Percentiles rank a stretch among this genome's conserved stretches.
phyloP scores from a whole-genome alignment of 495 filamentous ascomycete species.

The Parachaetomium inaequale region DNA sequence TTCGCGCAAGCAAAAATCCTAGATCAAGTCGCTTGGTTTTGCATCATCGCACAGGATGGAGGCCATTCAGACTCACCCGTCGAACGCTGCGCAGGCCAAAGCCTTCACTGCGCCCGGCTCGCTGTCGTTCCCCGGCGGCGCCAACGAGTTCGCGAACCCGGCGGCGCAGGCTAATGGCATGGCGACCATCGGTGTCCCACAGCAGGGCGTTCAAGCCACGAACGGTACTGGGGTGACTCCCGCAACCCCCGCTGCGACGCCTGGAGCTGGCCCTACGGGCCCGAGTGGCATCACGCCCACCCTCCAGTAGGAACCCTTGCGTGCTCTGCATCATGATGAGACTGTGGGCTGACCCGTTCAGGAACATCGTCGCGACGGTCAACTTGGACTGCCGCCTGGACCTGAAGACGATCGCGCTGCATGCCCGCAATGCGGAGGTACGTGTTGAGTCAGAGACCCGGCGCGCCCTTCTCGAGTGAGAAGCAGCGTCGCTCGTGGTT shows the following conservation, averaged over 20 bases:
- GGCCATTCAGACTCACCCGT: conserved; percentile 81
- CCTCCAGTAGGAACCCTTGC: conserved; percentile 78
- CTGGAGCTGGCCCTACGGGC: conserved; percentile 70
- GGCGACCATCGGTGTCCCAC: conserved; percentile 51
- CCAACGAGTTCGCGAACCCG: conserved; percentile 71
- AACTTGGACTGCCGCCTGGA: conserved; percentile 98
- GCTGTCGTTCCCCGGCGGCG: conserved; percentile 83
- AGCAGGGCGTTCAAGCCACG: conserved; percentile 53
- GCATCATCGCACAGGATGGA: conserved; percentile 62
- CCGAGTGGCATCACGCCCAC: conserved; percentile 89
- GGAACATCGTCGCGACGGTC: conserved; percentile 99
- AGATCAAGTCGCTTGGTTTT: conserved; percentile 21
- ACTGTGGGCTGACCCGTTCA: conserved; percentile 62
- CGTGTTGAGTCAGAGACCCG: conserved; percentile 22
- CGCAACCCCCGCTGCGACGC: conserved; percentile 92
- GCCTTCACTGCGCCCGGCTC: conserved; percentile 86
- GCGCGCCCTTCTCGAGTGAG: conserved; percentile 20
- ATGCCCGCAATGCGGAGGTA: conserved; percentile 91
- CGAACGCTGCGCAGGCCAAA: conserved; percentile 83
- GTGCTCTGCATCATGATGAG: conserved; percentile 20
- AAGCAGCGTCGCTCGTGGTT: conserved; percentile 25
- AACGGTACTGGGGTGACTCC: conserved; percentile 85
- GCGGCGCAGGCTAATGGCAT: conserved; percentile 48
- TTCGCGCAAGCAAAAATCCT: conserved; percentile 20
- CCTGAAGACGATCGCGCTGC: conserved; percentile 97